Conservation (phyloP, 148 eudicot species). For the Agrostemma githago region DNA sequence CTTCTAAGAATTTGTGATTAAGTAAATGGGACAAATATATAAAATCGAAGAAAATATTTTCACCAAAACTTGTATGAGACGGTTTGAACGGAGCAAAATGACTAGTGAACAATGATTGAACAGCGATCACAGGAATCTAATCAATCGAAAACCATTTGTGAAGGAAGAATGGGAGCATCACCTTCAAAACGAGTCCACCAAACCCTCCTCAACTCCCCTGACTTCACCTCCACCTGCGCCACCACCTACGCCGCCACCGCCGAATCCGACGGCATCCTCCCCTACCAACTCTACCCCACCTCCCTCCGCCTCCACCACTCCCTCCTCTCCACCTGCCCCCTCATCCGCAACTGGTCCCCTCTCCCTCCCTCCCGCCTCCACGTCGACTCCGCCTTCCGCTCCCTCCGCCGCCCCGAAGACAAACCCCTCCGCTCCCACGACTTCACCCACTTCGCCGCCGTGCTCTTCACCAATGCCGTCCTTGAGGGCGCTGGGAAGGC, state of each 20-base stretch:
- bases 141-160: too few species aligned
- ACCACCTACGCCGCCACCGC: slow-evolving; percentile 44
- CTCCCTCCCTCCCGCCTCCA: slow-evolving; percentile 55
- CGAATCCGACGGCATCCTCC: slow-evolving; percentile 51
- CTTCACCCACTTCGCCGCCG: slow-evolving; percentile 53
- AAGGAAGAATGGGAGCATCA: slow-evolving; percentile 51
- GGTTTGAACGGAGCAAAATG: too few species aligned
- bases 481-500: slow-evolving; percentile 38
- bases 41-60: too few species aligned
- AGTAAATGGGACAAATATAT: too few species aligned
- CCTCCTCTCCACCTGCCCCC: slow-evolving; percentile 43
- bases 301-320: slow-evolving; percentile 48
- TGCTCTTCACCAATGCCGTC: slow-evolving; percentile 45
- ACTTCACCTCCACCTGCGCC: slow-evolving; percentile 56
- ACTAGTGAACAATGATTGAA: too few species aligned
- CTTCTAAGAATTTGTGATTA: too few species aligned
- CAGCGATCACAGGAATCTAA: too few species aligned
- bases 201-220: slow-evolving; percentile 36
- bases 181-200: slow-evolving; percentile 48
- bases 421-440: slow-evolving; percentile 29
- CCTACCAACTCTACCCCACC: slow-evolving; percentile 77
- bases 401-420: slow-evolving; percentile 7
- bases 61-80: too few species aligned
- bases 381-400: slow-evolving; percentile 43
- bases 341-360: slow-evolving; percentile 51